Percentiles rank a stretch among this genome's conserved stretches.
Evolutionary conservation across 768 basidiomycete genomes (phyloP).

Genomic region (Steccherinum ochraceum): DNA sequence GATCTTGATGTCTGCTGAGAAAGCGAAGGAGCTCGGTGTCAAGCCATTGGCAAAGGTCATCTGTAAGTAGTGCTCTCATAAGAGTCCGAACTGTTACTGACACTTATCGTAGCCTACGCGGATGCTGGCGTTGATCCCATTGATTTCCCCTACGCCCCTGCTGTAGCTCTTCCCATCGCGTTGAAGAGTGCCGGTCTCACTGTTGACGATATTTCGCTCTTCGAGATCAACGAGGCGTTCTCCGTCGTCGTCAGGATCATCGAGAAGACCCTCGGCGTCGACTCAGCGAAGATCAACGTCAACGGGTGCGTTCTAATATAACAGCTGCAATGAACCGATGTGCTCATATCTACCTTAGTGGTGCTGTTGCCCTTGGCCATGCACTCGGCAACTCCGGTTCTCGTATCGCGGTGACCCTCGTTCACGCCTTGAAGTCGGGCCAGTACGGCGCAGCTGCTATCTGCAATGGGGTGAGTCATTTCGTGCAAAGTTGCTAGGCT

Average conservation of each 20-base stretch:
- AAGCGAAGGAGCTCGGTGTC: conserved; percentile 84
- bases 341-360: conserved; percentile 43
- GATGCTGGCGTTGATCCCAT: conserved; percentile 96
- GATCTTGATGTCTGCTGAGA: conserved; percentile 90
- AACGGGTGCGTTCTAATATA: conserved; percentile 55
- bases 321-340: too few species aligned
- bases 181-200: conserved; percentile 82
- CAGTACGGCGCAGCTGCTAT: conserved; percentile 95
- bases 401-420: conserved; percentile 88
- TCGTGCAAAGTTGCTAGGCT: too few species aligned
- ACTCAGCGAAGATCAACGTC: conserved; percentile 85
- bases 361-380: conserved; percentile 93
- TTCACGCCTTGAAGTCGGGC: conserved; percentile 86
- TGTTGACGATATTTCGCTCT: conserved; percentile 78
- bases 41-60: conserved; percentile 92
- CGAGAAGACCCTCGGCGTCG: conserved; percentile 80
- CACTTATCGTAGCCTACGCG: conserved; percentile 71
- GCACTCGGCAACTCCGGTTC: conserved; percentile 96
- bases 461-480: conserved; percentile 82
- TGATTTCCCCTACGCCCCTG: conserved; percentile 95
- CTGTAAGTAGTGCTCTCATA: conserved; percentile 49
- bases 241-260: conserved; percentile 88
- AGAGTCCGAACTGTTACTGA: neutral
- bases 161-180: conserved; percentile 84
- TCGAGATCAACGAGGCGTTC: conserved; percentile 98